phyloP scores from a whole-genome alignment of 2,329 filamentous ascomycete genomes.

The Monosporascus sp. region DNA sequence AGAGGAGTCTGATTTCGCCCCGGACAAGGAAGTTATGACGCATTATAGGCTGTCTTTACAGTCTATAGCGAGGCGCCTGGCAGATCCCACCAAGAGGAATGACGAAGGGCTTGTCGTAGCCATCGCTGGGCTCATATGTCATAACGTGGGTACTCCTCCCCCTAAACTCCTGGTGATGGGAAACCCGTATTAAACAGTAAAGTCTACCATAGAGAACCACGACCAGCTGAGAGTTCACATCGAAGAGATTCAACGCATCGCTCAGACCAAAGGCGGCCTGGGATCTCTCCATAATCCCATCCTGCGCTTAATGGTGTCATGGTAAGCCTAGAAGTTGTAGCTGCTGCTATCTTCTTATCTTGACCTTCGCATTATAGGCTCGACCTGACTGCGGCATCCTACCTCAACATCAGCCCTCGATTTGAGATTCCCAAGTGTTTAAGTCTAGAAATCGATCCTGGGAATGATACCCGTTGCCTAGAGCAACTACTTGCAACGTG shows the following conservation, averaged over 20 bases:
- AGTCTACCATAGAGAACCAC: slow-evolving; percentile 20
- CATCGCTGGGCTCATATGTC: slow-evolving; percentile 20
- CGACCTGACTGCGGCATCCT: slow-evolving; percentile 21
- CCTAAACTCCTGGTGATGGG: background rate
- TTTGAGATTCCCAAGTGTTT: slow-evolving; percentile 15
- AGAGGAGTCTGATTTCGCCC: slow-evolving; percentile 12
- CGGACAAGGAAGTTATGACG: slow-evolving; percentile 17
- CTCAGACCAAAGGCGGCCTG: slow-evolving; percentile 20
- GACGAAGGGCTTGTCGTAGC: slow-evolving; percentile 21
- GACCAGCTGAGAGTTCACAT: slow-evolving; percentile 18
- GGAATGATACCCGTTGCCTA: slow-evolving; percentile 13
- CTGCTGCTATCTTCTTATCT: too few relatives aligned
- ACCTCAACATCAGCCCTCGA: slow-evolving; percentile 14
- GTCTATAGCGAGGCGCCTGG: slow-evolving; percentile 17
- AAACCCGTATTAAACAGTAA: slow-evolving; percentile 2
- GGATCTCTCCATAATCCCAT: slow-evolving; percentile 16
- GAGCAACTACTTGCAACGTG: slow-evolving; percentile 15
- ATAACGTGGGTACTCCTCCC: slow-evolving; percentile 14
- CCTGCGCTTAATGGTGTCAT: slow-evolving; percentile 22
- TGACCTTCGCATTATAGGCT: slow-evolving; percentile 10
- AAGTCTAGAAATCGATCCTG: slow-evolving; percentile 14
- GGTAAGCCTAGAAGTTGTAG: slow-evolving; percentile 7
- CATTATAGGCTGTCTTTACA: slow-evolving; percentile 21
- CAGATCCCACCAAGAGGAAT: slow-evolving; percentile 9
- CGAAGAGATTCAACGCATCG: slow-evolving; percentile 19